Conservation (phyloP, 2,329 filamentous ascomycete species). For the Lojkania enalia region DNA sequence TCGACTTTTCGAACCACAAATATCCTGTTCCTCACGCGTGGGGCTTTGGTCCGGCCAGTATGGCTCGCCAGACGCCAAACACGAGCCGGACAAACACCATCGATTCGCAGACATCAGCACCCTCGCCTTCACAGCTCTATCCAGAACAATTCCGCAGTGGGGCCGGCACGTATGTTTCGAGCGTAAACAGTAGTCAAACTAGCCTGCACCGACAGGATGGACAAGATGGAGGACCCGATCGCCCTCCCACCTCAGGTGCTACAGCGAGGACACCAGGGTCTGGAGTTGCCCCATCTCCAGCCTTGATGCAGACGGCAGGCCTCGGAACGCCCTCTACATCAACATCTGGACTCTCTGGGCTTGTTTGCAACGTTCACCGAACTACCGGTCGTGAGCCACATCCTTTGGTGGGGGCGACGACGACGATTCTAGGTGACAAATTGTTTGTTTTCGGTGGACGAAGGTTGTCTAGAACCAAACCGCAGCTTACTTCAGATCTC, state of each 20-base stretch:
- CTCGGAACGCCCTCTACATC: conserved; percentile 46
- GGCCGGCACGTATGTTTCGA: conserved; percentile 43
- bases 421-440: conserved; percentile 92
- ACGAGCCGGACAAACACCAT: conserved; percentile 52
- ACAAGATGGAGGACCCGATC: conserved; percentile 47
- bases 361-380: conserved; percentile 71
- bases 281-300: conserved; percentile 53
- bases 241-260: conserved; percentile 26
- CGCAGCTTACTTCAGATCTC: conserved; percentile 83
- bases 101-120: conserved; percentile 51
- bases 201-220: conserved; percentile 50
- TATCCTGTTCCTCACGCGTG: conserved; percentile 23
- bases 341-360: conserved; percentile 65
- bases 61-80: conserved; percentile 48
- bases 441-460: conserved; percentile 95
- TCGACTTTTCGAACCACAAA: conserved; percentile 23
- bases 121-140: conserved; percentile 49
- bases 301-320: conserved; percentile 41
- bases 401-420: conserved; percentile 90
- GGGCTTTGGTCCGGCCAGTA: conserved; percentile 40
- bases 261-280: conserved; percentile 41
- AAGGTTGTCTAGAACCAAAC: conserved; percentile 79
- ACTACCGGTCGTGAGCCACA: conserved; percentile 92
- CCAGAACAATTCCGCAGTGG: conserved; percentile 39
- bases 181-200: conserved; percentile 51